Evolutionary conservation across 2,329 filamentous ascomycete species (phyloP).

Genomic region (Stachybotrys chartarum): DNA sequence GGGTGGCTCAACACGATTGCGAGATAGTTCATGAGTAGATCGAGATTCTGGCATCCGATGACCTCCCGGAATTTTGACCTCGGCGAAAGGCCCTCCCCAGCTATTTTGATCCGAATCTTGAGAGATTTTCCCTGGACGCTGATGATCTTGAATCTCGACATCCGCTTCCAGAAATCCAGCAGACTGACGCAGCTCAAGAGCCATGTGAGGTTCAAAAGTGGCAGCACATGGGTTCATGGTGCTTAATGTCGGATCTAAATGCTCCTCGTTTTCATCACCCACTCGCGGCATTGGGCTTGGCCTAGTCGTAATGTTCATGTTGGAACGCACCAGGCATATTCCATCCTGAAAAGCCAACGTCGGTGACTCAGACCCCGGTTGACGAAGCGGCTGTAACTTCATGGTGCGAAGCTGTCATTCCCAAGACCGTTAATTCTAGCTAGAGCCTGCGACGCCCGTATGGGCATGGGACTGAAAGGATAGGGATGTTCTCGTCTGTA

Average conservation of each 20-base stretch:
- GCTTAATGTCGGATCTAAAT: background rate
- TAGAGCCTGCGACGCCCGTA: too few relatives aligned
- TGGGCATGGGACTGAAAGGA: too few relatives aligned
- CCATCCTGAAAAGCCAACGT: too few relatives aligned
- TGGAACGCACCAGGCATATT: too few relatives aligned
- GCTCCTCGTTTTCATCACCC: background rate
- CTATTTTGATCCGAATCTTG: background rate
- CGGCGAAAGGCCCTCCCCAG: background rate
- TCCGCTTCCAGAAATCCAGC: background rate
- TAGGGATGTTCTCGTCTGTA: too few relatives aligned
- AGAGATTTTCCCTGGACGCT: background rate
- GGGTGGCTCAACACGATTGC: too few relatives aligned
- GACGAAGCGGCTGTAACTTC: too few relatives aligned
- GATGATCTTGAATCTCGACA: background rate
- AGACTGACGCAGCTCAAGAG: background rate
- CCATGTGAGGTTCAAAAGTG: background rate
- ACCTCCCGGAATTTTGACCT: background rate
- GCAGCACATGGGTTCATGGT: slow-evolving; percentile 1
- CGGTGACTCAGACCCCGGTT: too few relatives aligned
- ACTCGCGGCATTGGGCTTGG: too few relatives aligned
- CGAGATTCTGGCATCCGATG: background rate
- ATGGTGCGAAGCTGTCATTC: too few relatives aligned
- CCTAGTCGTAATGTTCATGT: background rate
- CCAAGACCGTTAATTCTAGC: too few relatives aligned
- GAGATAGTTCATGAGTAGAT: background rate